phyloP scores from a whole-genome alignment of 108 stramenopile genomes.

The Cyclotella distinguenda region DNA sequence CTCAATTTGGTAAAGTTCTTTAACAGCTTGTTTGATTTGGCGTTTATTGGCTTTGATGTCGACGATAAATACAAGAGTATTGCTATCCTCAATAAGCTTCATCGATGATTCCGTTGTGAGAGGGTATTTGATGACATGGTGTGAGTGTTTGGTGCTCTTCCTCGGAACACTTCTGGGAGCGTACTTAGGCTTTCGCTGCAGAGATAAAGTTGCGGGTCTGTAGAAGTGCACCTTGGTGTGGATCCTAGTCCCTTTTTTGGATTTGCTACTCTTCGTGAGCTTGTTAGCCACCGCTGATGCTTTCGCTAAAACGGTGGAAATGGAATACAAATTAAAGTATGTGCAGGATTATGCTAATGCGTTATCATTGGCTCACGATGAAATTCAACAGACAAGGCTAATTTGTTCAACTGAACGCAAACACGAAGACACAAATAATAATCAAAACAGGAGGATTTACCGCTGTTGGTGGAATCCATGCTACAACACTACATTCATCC shows the following conservation, averaged over 20 bases:
- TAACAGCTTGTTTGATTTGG: constrained; percentile 99
- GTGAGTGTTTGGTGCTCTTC: constrained; percentile 77
- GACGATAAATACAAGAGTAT: constrained; percentile 99
- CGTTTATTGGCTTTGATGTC: constrained; percentile 99
- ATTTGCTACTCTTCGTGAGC: constrained; percentile 85
- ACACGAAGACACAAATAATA: no score
- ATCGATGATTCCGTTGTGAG: constrained; percentile 98
- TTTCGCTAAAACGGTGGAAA: no score
- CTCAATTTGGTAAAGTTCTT: constrained; percentile 96
- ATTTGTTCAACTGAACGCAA: no score
- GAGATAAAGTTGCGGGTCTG: constrained; percentile 92
- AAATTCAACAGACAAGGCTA: no score
- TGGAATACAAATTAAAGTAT: no score
- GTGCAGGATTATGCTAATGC: no score
- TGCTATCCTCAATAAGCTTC: constrained; percentile 99
- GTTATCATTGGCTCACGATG: no score
- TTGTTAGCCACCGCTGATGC: constrained; percentile 88
- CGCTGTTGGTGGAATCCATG: no score
- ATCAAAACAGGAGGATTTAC: no score
- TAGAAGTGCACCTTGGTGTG: constrained; percentile 99
- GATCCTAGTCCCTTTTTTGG: constrained; percentile 96
- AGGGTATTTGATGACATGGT: constrained; percentile 97
- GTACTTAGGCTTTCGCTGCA: constrained; percentile 90
- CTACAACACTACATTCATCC: no score
- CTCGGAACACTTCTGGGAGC: constrained; percentile 71